Evolutionary conservation across 192 early-diverging fungal genomes (phyloP).

Genomic region (Rhizophlyctis rosea): DNA sequence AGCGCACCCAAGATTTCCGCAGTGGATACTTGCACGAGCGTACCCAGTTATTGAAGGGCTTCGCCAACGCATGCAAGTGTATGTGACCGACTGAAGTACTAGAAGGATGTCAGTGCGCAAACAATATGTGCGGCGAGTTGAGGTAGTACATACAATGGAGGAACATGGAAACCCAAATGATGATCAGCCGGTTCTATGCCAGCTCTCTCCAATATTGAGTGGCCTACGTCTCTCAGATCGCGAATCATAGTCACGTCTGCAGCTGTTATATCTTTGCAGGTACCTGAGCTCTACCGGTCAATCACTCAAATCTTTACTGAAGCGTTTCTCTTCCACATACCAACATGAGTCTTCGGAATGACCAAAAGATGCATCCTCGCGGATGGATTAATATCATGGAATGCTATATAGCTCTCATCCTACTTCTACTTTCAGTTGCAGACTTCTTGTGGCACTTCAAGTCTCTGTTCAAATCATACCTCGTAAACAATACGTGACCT

Average conservation of each 20-base stretch:
- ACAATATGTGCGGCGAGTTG: too few species aligned
- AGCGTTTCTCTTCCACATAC: too few species aligned
- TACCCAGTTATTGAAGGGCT: slow-evolving; percentile 45
- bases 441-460: too few species aligned
- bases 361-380: slow-evolving; percentile 33
- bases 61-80: slow-evolving; percentile 62
- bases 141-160: too few species aligned
- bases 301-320: too few species aligned
- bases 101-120: too few species aligned
- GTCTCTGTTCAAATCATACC: too few species aligned
- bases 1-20: slow-evolving; percentile 22
- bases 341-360: slow-evolving; percentile 35
- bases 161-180: slow-evolving; percentile 68
- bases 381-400: slow-evolving; percentile 40
- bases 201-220: slow-evolving; percentile 1
- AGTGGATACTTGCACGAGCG: slow-evolving; percentile 34
- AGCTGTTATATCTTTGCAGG: not conserved
- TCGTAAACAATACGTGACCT: too few species aligned
- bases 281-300: too few species aligned
- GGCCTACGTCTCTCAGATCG: slow-evolving; percentile 11
- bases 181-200: slow-evolving; percentile 9
- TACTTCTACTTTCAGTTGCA: too few species aligned
- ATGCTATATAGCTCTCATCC: slow-evolving; percentile 37
- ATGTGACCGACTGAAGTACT: slow-evolving; percentile 63
- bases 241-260: not conserved